phyloP scores from a whole-genome alignment of 2,329 filamentous ascomycete genomes.

The Cryphonectria radicalis region DNA sequence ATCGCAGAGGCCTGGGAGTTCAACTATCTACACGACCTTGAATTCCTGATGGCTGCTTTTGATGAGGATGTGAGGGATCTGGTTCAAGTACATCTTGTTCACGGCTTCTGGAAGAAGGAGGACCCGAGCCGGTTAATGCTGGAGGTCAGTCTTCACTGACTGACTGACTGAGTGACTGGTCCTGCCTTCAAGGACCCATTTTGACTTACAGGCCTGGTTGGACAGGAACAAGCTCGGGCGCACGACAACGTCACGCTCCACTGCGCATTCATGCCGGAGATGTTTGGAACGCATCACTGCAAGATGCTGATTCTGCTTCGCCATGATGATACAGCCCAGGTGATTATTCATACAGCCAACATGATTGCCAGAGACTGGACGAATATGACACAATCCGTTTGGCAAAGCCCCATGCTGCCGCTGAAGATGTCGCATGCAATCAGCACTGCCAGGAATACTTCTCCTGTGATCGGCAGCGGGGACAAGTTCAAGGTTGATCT shows the following conservation, averaged over 20 bases:
- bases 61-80: slow-evolving; percentile 54
- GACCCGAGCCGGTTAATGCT: slow-evolving; percentile 61
- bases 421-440: slow-evolving; percentile 35
- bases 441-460: no score
- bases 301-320: slow-evolving; percentile 88
- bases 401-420: slow-evolving; percentile 75
- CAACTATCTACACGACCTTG: slow-evolving; percentile 67
- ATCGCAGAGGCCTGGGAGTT: slow-evolving; percentile 75
- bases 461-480: slow-evolving; percentile 60
- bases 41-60: slow-evolving; percentile 59
- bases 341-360: slow-evolving; percentile 88
- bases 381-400: slow-evolving; percentile 85
- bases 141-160: slow-evolving; percentile 50
- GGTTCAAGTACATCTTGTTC: slow-evolving; percentile 60
- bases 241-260: slow-evolving; percentile 73
- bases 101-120: slow-evolving; percentile 70
- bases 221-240: slow-evolving; percentile 62
- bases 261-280: slow-evolving; percentile 77
- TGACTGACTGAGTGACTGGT: not conserved
- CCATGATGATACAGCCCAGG: slow-evolving; percentile 75
- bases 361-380: slow-evolving; percentile 88
- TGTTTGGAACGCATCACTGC: slow-evolving; percentile 83
- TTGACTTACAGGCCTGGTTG: not conserved
- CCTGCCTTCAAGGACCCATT: not conserved
- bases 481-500: slow-evolving; percentile 76